Evolutionary conservation across 148 eudicot genomes (phyloP).

Genomic region (Tetragonia tetragonoides): DNA sequence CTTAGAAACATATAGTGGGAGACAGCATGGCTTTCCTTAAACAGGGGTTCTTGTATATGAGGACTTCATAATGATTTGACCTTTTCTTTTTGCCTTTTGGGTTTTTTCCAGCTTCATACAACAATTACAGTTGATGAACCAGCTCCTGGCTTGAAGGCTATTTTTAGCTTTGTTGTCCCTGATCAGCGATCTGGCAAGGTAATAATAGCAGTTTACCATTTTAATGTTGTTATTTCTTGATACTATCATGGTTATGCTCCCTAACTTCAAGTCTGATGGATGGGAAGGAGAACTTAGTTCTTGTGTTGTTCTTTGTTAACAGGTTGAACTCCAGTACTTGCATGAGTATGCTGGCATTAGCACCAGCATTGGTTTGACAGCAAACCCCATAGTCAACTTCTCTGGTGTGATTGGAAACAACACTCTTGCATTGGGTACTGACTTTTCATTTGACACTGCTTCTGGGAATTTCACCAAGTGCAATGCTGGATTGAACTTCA

Average conservation of each 20-base stretch:
- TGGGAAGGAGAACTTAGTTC: not conserved
- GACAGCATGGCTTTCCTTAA: not conserved
- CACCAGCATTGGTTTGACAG: constrained; percentile 85
- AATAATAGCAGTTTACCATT: not conserved
- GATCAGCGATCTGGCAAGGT: constrained; percentile 97
- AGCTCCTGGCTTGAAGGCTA: constrained; percentile 91
- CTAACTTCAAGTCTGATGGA: not conserved
- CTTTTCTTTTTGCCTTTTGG: not conserved
- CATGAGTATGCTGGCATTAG: constrained; percentile 93
- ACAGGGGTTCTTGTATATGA: not conserved
- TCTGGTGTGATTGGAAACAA: constrained; percentile 83
- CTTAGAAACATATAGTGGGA: not conserved
- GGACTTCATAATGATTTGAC: not conserved
- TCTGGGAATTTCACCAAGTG: constrained; percentile 69
- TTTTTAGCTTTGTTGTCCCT: constrained; percentile 76
- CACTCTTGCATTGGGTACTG: constrained; percentile 66
- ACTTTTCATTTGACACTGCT: constrained; percentile 82
- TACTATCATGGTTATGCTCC: not conserved
- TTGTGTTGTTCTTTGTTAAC: constrained; percentile 8
- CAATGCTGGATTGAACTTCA: constrained; percentile 76
- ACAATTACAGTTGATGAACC: constrained; percentile 87
- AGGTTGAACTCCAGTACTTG: constrained; percentile 92
- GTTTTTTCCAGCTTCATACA: constrained; percentile 47
- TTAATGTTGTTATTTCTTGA: not conserved
- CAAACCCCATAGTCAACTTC: constrained; percentile 81